A percentile compares a stretch with the other conserved stretches of the same genome.
phyloP scores from a whole-genome alignment of 371 early-diverging fungal species.

The Mortierella sp. region DNA sequence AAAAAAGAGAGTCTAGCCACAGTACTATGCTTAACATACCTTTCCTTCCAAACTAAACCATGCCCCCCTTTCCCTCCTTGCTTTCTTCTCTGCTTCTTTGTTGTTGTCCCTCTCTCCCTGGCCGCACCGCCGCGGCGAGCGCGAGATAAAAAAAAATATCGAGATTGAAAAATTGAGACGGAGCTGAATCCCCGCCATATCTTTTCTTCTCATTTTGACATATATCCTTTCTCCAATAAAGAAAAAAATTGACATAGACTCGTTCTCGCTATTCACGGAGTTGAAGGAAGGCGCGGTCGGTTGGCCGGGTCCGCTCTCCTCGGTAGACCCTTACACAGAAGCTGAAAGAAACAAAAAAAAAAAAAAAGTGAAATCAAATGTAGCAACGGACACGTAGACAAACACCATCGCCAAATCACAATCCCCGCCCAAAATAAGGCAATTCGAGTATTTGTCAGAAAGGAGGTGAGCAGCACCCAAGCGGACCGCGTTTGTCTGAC shows the following conservation, averaged over 20 bases:
- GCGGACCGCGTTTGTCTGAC: background rate
- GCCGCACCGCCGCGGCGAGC: background rate
- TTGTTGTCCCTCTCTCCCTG: background rate
- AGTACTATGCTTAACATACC: background rate
- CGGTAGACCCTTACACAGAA: background rate
- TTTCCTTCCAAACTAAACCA: no score
- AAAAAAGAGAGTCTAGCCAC: background rate
- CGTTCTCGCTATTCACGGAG: conserved; percentile 7
- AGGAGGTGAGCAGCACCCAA: background rate
- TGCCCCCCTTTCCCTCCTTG: background rate
- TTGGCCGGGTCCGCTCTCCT: background rate
- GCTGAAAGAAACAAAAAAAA: background rate
- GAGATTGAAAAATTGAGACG: conserved; percentile 14
- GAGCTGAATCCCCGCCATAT: background rate
- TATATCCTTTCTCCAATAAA: background rate
- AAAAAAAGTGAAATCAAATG: background rate
- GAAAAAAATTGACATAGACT: background rate
- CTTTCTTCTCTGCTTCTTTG: conserved; percentile 1
- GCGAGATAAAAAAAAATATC: background rate
- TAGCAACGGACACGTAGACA: conserved; percentile 7
- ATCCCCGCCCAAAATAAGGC: background rate
- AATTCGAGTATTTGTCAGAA: conserved; percentile 1
- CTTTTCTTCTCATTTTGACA: background rate
- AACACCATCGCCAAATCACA: background rate
- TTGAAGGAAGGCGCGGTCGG: background rate